Evolutionary conservation across 2,329 filamentous ascomycete genomes (phyloP), one percentile per base, ranked within the genome.

Genomic region (Claviceps lovelessii): DNA sequence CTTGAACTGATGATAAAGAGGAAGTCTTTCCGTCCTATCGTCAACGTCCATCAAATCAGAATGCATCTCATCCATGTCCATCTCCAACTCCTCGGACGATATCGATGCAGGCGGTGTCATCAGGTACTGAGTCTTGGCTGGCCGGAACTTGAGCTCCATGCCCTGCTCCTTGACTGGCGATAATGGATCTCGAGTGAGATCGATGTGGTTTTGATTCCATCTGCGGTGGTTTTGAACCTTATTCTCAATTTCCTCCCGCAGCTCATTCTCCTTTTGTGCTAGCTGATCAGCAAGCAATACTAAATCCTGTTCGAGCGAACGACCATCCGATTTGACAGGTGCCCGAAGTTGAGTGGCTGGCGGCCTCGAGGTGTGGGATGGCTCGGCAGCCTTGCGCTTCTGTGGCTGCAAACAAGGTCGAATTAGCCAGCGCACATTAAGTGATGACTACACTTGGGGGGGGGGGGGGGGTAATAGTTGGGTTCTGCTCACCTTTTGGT

Each of bases 141-240:
- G 80, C 58, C 85, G 79, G 74, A 88, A 90, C 59, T 79, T 79
- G 56, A 76, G 70, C 59, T 84, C 77, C 61, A 75, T 74, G 46
- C 72, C 75, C 60, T 80, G 76, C 56, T 88, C 85, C 63, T 81
- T 76, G 47, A 88, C 81, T 28, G 90, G 90, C 52, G 87, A 88
- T 60, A 97, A 79, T 52, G 91, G 90, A 60, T 85, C 84, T 72
- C 85, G 83, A 58, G 91, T 96, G 66, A 90, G 78, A 72, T 97
- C 90, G 63, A 94, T 80, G 73, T 88, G 90, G 65, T 88, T 86
- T 62, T 87, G 79, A 70, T 96, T 96, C 90, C 91, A 96, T 67
- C 86, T 84, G 62, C 86, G 82, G 71, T 96, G 91, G 70, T 93
- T 91, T 63, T 85, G 79, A 54, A 94, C 83, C 70, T 94, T 91